Base-by-base conservation (phyloP, 306 rosid species). In the Medicago arabica region DNA sequence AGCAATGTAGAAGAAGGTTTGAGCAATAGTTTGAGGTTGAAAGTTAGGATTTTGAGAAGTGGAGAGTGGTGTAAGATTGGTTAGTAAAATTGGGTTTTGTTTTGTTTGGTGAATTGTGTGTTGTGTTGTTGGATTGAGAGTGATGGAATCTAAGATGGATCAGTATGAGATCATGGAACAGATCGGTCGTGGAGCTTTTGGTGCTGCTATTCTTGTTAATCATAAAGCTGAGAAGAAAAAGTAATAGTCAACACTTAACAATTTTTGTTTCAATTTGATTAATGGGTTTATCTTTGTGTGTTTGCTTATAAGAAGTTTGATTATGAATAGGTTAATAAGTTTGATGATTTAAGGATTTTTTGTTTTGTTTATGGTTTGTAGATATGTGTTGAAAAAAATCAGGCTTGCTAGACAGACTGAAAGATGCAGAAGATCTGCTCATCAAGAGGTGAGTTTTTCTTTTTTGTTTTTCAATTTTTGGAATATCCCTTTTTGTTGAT, bases 121-220 rank as follows among this genome's bases (percentile, higher is more conserved):
- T n/a, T n/a, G n/a, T n/a, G n/a, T n/a, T 23, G 67, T 4, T 55
- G 75, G 31, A 15, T 41, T 79, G 67, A 46, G 69, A 68, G 74
- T 68, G 14, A 89, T 95, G 97, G 97, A 88, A 86, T 94, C 97
- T 75, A 83, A 96, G 80, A 96, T 96, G 99, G 99, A 96, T 92
- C 98, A 92, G 79, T 96, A 96, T 69, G 99, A 96, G 90, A 88
- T 96, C 87, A 92, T 96, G 99, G 98, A 92, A 88, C 98, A 96
- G 97, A 96, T 96, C 96, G 98, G 99, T 69, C 90, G 99, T 6
- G 99, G 99, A 60, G 99, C 99, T 77, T 96, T 92, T 72, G 99
- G 99, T 49, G 99, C 99, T 75, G 99, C 99, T 71, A 92, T 96
- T 87, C 96, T 96, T 28, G 99, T 92, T 40, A 55, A 90, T 77